Base-by-base conservation (phyloP, 805 yeast genomes). In the Blastobotrys parvus region DNA sequence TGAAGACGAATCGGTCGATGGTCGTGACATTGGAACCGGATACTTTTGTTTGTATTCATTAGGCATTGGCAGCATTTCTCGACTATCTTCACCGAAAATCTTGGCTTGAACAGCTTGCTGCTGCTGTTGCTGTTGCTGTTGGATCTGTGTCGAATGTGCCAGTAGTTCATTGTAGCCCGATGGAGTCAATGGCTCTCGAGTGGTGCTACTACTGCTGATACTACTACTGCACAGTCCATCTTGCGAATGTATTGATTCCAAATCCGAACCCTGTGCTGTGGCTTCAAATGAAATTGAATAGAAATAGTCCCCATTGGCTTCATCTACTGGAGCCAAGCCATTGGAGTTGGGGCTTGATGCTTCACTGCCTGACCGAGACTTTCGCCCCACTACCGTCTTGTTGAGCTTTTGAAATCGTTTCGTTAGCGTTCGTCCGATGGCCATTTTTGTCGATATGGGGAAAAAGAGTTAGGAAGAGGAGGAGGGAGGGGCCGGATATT, bases 261-360 rank as follows among this genome's bases (percentile, higher is more conserved):
- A 18, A 25, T 18, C n/a, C 4, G 17, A n/a, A 20, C 39, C 34
- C 25, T 35, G 36, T 16, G 39, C 21, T 6, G 52, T 49, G 31
- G 48, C 44, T 31, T 50, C 54, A 25, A 50, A 50, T 20, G 43
- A 39, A 5, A 50, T 49, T 15, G 54, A 50, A 22, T 43, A 43
- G 41, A 50, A 50, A 38, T 42, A 46, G 39, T 50, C 47, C n/a
- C 20, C 36, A 23, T 21, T 16, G 18, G 13, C 18, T n/a, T n/a
- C n/a, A n/a, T n/a, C n/a, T n/a, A n/a, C n/a, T n/a, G n/a, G n/a
- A n/a, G n/a, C n/a, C n/a, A n/a, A n/a, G 35, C 18, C 36, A 11
- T 18, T 25, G 33, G 19, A 30, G 32, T 35, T 29, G 29, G 29
- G 29, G 29, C 29, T 25, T 8, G 7, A 8, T 7, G 29, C 8